Percentiles rank a stretch among this genome's conserved stretches.
These are phyloP conservation scores for Aspergillus baeticus DNA, from an alignment of 495 filamentous ascomycete genomes.

Conservation along the genomic window DNA sequence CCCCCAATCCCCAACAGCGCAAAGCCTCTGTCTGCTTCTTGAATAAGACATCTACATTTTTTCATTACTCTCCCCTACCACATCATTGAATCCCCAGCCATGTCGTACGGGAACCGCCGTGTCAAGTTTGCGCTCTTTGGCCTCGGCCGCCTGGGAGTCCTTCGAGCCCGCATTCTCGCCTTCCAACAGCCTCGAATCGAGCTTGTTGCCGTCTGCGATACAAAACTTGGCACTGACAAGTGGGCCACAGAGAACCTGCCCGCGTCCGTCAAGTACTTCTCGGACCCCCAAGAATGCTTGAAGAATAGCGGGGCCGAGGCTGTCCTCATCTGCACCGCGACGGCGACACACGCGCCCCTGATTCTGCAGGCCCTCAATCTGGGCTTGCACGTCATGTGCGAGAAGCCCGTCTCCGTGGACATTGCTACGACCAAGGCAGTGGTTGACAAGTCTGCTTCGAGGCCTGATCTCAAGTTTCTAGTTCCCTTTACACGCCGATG, in stretches of 20 bases:
- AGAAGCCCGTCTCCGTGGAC: constrained; percentile 26
- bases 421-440: constrained; percentile 36
- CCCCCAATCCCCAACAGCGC: no score
- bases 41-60: no score
- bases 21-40: no score
- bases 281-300: constrained; percentile 3
- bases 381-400: constrained; percentile 18
- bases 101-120: background rate
- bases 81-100: background rate
- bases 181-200: constrained; percentile 9
- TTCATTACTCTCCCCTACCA: no score
- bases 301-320: constrained; percentile 5
- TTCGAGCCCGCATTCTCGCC: constrained; percentile 6
- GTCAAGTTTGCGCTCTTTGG: constrained; percentile 4
- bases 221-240: constrained; percentile 2
- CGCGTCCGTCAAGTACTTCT: background rate
- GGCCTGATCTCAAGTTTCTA: constrained; percentile 59
- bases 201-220: constrained; percentile 6
- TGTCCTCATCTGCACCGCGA: constrained; percentile 5
- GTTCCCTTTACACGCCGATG: constrained; percentile 6
- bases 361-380: constrained; percentile 1
- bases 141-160: constrained; percentile 3
- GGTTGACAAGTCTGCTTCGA: constrained; percentile 58
- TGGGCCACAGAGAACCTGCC: constrained; percentile 3
- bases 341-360: constrained; percentile 5